These are phyloP conservation scores for Tolypocladium capitatum DNA, from an alignment of 2,329 filamentous ascomycete genomes.

Conservation along the genomic window DNA sequence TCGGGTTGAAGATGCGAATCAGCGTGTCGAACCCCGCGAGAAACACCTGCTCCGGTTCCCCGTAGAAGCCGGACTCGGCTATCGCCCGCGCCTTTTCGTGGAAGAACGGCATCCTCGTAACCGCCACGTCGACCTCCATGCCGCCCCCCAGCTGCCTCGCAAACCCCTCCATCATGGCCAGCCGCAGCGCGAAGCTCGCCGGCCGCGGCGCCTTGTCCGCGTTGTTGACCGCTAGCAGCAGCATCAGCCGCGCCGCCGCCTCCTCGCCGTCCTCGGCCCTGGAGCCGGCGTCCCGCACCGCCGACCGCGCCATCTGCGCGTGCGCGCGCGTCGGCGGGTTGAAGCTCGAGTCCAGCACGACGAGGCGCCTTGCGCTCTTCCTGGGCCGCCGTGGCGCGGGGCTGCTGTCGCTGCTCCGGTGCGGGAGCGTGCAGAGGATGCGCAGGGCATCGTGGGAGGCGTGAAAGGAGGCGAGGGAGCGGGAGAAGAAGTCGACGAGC, in stretches of 20 bases:
- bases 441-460: conserved; percentile 28
- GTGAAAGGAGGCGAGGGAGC: conserved; percentile 31
- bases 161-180: conserved; percentile 61
- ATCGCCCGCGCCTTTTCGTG: conserved; percentile 56
- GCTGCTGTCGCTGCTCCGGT: conserved; percentile 3
- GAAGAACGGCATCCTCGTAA: conserved; percentile 63
- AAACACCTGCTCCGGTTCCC: conserved; percentile 43
- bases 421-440: conserved; percentile 29
- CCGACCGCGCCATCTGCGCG: conserved; percentile 39
- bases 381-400: conserved; percentile 9
- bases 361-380: conserved; percentile 20
- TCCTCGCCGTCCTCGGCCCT: conserved; percentile 5
- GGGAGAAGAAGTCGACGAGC: conserved; percentile 28
- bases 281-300: conserved; percentile 15
- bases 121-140: conserved; percentile 46
- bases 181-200: conserved; percentile 51
- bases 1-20: conserved; percentile 56
- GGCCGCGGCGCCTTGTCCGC: conserved; percentile 55
- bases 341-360: conserved; percentile 55
- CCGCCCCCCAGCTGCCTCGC: conserved; percentile 34
- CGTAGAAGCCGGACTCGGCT: conserved; percentile 28
- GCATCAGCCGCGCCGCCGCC: conserved; percentile 30
- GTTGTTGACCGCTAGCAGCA: conserved; percentile 50
- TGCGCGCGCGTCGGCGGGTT: conserved; percentile 55
- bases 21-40: conserved; percentile 67